A percentile compares a stretch with the other conserved stretches of the same genome.
Conservation (phyloP, 2,329 filamentous ascomycete species). For the Myriangium duriaei region DNA sequence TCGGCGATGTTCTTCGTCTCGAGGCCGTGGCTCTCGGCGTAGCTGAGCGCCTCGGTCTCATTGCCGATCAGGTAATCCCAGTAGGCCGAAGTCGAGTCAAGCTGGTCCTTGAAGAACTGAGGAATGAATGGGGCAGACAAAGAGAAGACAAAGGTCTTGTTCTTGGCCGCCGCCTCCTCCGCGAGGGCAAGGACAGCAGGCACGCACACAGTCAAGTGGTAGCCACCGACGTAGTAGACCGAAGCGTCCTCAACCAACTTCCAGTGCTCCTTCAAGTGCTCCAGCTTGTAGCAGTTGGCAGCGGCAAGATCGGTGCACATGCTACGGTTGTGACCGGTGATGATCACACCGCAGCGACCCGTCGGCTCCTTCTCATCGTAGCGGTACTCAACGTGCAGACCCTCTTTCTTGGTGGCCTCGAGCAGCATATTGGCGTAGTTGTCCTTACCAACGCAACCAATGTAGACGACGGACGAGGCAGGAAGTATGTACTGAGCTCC, state of each 20-base stretch:
- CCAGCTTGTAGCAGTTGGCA: constrained; percentile 92
- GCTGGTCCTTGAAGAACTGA: constrained; percentile 93
- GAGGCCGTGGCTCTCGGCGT: constrained; percentile 69
- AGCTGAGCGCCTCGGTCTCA: constrained; percentile 84
- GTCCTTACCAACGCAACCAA: constrained; percentile 89
- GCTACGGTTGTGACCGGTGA: constrained; percentile 90
- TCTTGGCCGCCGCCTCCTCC: constrained; percentile 73
- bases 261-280: constrained; percentile 94
- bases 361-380: constrained; percentile 75
- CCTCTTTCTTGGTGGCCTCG: constrained; percentile 74
- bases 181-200: constrained; percentile 80
- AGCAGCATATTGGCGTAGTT: constrained; percentile 85
- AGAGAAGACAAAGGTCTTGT: constrained; percentile 86
- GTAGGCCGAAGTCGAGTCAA: constrained; percentile 77
- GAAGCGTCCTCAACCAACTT: constrained; percentile 76
- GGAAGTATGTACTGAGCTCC: constrained; percentile 89
- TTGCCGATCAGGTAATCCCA: constrained; percentile 96
- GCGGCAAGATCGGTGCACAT: constrained; percentile 92
- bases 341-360: constrained; percentile 89
- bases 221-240: constrained; percentile 87
- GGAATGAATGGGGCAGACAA: constrained; percentile 92
- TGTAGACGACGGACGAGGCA: constrained; percentile 78
- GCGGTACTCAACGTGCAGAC: constrained; percentile 88
- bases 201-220: constrained; percentile 93
- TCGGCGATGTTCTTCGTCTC: constrained; percentile 64